These are phyloP conservation scores for Trametes coccinea DNA, from an alignment of 768 basidiomycete species.

Conservation along the genomic window DNA sequence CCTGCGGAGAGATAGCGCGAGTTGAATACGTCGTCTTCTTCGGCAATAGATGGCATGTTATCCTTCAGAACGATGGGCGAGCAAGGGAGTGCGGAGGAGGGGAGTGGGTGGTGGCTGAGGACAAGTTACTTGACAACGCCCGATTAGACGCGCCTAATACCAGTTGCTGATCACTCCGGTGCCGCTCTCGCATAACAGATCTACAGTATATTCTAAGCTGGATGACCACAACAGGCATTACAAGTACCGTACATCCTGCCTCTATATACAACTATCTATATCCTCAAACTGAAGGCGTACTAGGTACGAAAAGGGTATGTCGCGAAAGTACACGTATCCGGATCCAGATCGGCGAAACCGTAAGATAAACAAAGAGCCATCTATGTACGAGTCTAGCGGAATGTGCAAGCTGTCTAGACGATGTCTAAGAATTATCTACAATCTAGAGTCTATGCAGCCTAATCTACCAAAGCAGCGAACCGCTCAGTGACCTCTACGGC, in stretches of 20 bases:
- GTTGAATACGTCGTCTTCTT: conserved; percentile 28
- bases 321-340: too few relatives aligned
- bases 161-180: background rate
- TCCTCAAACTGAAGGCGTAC: too few relatives aligned
- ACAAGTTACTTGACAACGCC: conserved; percentile 24
- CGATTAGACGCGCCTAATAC: background rate
- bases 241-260: background rate
- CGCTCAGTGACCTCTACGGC: conserved; percentile 4
- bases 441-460: background rate
- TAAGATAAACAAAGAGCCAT: too few relatives aligned
- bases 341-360: too few relatives aligned
- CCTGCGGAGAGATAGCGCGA: conserved; percentile 34
- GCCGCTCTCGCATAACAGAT: background rate
- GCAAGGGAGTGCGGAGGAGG: background rate
- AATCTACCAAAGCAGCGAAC: background rate
- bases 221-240: background rate
- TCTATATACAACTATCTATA: too few relatives aligned
- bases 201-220: background rate
- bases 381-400: too few relatives aligned
- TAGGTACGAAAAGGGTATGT: background rate
- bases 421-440: background rate
- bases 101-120: conserved; percentile 17
- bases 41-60: conserved; percentile 17
- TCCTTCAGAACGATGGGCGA: background rate
- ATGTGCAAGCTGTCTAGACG: background rate